Percentiles rank a stretch among this genome's conserved stretches.
Conservation (phyloP, 257 asterid genomes). For the Pogostemon cablin region DNA sequence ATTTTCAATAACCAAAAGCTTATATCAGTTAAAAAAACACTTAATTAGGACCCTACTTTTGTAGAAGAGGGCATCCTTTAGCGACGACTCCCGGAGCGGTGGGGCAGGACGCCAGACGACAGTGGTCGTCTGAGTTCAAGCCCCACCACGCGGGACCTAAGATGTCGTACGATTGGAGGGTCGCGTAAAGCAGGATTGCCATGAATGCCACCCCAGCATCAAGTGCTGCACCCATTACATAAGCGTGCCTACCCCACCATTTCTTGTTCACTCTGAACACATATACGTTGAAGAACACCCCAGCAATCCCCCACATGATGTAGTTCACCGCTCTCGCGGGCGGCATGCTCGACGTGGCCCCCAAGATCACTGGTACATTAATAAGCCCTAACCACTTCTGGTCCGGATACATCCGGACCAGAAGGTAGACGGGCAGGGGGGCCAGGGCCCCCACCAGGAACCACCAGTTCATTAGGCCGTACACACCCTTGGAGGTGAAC, state of each 20-base stretch:
- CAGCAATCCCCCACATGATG: conserved; percentile 64
- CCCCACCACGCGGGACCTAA: conserved; percentile 67
- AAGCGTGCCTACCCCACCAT: conserved; percentile 75
- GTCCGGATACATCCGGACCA: conserved; percentile 55
- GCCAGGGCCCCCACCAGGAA: conserved; percentile 64
- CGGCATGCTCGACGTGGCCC: conserved; percentile 54
- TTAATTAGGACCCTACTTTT: too few relatives aligned
- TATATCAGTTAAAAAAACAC: too few relatives aligned
- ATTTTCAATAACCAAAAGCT: too few relatives aligned
- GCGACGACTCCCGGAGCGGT: conserved; percentile 63
- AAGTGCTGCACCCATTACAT: conserved; percentile 68
- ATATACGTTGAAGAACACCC: conserved; percentile 49
- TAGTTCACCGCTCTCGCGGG: conserved; percentile 78
- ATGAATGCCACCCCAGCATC: conserved; percentile 80
- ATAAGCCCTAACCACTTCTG: conserved; percentile 64
- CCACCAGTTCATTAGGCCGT: conserved; percentile 61
- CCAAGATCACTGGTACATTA: conserved; percentile 63
- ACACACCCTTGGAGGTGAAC: conserved; percentile 62
- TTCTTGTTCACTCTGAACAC: conserved; percentile 47
- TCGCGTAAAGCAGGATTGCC: conserved; percentile 60
- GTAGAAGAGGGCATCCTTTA: conserved; percentile 29
- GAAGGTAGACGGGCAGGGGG: conserved; percentile 53
- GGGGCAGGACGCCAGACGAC: conserved; percentile 76
- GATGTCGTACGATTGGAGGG: conserved; percentile 45
- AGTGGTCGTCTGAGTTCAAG: conserved; percentile 55